Conservation (phyloP, 2,329 filamentous ascomycete species). For the Macrophomina phaseolina region DNA sequence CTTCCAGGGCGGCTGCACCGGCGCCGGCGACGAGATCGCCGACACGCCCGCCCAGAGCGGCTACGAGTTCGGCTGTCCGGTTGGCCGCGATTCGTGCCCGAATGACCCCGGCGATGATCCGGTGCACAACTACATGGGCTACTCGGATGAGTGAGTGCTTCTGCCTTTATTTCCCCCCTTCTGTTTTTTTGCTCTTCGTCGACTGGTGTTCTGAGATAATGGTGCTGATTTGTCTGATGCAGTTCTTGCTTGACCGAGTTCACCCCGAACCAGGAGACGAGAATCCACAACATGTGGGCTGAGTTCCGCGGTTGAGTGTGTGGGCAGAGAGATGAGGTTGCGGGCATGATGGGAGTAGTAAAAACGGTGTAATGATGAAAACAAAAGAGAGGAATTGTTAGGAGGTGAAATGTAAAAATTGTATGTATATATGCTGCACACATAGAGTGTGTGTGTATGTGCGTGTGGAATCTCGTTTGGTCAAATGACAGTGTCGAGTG, state of each 20-base stretch:
- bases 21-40: constrained; percentile 51
- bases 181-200: no score
- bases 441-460: no score
- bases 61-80: constrained; percentile 61
- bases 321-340: no score
- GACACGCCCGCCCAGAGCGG: constrained; percentile 51
- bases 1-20: constrained; percentile 55
- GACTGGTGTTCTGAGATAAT: no score
- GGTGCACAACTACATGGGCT: constrained; percentile 45
- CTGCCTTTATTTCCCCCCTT: constrained; percentile 41
- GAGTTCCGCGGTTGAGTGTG: constrained; percentile 37
- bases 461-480: no score
- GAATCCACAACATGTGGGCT: constrained; percentile 60
- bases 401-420: no score
- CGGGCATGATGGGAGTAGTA: no score
- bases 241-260: constrained; percentile 62
- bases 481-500: no score
- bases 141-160: constrained; percentile 32
- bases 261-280: constrained; percentile 54
- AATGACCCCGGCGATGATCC: constrained; percentile 40
- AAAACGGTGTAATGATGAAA: background rate
- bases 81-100: constrained; percentile 53
- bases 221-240: constrained; percentile 18
- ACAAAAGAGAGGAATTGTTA: no score
- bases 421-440: no score